These are phyloP conservation scores for Saccharomyces jurei DNA, from an alignment of 805 yeast species.

Conservation along the genomic window DNA sequence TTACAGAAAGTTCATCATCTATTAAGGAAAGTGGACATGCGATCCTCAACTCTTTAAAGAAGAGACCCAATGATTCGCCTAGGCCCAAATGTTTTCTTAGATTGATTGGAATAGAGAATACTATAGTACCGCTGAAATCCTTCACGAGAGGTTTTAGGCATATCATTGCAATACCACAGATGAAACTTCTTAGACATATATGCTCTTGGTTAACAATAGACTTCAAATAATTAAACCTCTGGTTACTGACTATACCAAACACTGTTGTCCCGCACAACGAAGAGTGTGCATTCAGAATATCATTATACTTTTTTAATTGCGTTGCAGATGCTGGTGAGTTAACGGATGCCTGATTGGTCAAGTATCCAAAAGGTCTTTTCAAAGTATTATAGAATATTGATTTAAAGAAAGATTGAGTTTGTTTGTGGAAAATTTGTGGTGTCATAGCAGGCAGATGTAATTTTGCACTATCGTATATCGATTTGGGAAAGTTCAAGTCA, in stretches of 20 bases:
- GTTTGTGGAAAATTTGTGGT: slow-evolving; percentile 18
- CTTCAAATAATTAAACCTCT: slow-evolving; percentile 12
- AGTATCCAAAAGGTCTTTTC: slow-evolving; percentile 20
- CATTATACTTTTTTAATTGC: slow-evolving; percentile 6
- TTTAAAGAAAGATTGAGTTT: slow-evolving; percentile 24
- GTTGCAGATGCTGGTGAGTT: slow-evolving; percentile 1
- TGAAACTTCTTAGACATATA: slow-evolving; percentile 19
- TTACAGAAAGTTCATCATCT: slow-evolving; percentile 9
- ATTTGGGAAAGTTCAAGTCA: slow-evolving; percentile 11
- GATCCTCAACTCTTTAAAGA: slow-evolving; percentile 20
- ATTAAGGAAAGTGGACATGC: slow-evolving; percentile 21
- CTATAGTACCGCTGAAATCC: slow-evolving; percentile 12
- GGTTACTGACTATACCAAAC: slow-evolving; percentile 18
- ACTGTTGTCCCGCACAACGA: slow-evolving; percentile 24
- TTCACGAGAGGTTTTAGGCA: slow-evolving; percentile 20
- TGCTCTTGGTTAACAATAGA: slow-evolving; percentile 13
- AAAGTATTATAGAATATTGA: slow-evolving; percentile 17
- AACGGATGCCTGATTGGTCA: slow-evolving; percentile 5
- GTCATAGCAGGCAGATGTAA: slow-evolving; percentile 21
- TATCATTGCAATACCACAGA: slow-evolving; percentile 23
- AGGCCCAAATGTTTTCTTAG: slow-evolving; percentile 13
- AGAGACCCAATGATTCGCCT: slow-evolving; percentile 15
- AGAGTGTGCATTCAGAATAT: slow-evolving; percentile 8
- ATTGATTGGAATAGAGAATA: slow-evolving; percentile 20
- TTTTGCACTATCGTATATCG: slow-evolving; percentile 22